These are phyloP conservation scores for Tricholomella constricta DNA, from an alignment of 768 basidiomycete species.

Conservation along the genomic window DNA sequence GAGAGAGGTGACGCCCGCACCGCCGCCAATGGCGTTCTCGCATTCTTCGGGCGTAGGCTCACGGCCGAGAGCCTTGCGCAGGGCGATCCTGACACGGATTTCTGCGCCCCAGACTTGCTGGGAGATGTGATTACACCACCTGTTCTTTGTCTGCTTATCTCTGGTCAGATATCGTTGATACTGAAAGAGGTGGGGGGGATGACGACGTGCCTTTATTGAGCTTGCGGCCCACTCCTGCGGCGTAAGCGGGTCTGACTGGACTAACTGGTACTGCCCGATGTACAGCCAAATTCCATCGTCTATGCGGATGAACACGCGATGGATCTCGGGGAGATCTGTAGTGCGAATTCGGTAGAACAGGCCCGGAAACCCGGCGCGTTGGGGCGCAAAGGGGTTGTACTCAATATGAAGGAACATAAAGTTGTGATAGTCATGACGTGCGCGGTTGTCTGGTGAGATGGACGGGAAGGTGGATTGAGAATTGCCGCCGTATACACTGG, in stretches of 20 bases:
- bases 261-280: slow-evolving; percentile 35
- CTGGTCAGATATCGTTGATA: background rate
- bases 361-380: slow-evolving; percentile 31
- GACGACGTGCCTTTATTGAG: slow-evolving; percentile 18
- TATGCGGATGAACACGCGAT: slow-evolving; percentile 32
- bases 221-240: slow-evolving; percentile 23
- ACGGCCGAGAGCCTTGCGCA: slow-evolving; percentile 26
- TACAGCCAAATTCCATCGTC: slow-evolving; percentile 36
- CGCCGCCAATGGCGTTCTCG: background rate
- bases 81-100: slow-evolving; percentile 26
- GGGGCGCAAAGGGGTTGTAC: slow-evolving; percentile 29
- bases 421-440: slow-evolving; percentile 26
- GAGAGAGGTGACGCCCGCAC: slow-evolving; percentile 17
- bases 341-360: slow-evolving; percentile 23
- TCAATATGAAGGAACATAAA: slow-evolving; percentile 30
- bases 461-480: slow-evolving; percentile 4
- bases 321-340: slow-evolving; percentile 22
- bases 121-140: slow-evolving; percentile 28
- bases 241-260: slow-evolving; percentile 39
- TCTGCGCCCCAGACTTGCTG: slow-evolving; percentile 26
- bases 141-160: background rate
- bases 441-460: slow-evolving; percentile 16
- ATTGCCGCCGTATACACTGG: slow-evolving; percentile 26
- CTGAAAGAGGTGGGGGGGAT: background rate
- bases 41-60: slow-evolving; percentile 29